Conservation (phyloP, 495 filamentous ascomycete species). For the Jackrogersella multiformis region DNA sequence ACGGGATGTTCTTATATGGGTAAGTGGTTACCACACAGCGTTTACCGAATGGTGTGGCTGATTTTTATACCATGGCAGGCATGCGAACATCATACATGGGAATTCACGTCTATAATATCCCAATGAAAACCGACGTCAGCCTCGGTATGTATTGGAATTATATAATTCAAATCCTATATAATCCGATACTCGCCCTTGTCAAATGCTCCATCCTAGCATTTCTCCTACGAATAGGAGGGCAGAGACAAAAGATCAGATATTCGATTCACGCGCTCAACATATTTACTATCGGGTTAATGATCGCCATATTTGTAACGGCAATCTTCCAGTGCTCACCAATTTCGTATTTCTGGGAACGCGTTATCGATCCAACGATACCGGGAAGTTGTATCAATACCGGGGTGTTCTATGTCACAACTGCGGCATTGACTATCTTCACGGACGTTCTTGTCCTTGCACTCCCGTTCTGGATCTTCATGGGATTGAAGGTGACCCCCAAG, state of each 20-base stretch:
- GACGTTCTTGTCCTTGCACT: constrained; percentile 60
- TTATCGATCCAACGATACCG: constrained; percentile 45
- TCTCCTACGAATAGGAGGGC: constrained; percentile 60
- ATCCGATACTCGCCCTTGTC: constrained; percentile 68
- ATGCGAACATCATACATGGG: constrained; percentile 65
- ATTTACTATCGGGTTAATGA: constrained; percentile 61
- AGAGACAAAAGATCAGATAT: constrained; percentile 55
- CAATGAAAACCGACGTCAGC: constrained; percentile 51
- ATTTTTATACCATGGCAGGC: constrained; percentile 44
- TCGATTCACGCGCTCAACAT: constrained; percentile 60
- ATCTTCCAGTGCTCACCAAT: constrained; percentile 67
- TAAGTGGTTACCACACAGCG: constrained; percentile 35
- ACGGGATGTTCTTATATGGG: constrained; percentile 57
- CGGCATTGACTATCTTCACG: constrained; percentile 60
- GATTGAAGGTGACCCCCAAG: constrained; percentile 55
- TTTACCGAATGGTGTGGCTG: background rate
- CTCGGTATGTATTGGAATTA: constrained; percentile 59
- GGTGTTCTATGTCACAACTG: constrained; percentile 56
- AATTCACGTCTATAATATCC: constrained; percentile 57
- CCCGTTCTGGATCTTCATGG: constrained; percentile 59
- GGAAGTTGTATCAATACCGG: constrained; percentile 61
- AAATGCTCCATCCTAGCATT: constrained; percentile 69
- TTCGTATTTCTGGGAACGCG: constrained; percentile 56
- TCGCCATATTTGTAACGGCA: constrained; percentile 64
- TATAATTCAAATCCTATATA: constrained; percentile 69